Conservation (phyloP, 139 green algal species). For the Pleodorina starrii region DNA sequence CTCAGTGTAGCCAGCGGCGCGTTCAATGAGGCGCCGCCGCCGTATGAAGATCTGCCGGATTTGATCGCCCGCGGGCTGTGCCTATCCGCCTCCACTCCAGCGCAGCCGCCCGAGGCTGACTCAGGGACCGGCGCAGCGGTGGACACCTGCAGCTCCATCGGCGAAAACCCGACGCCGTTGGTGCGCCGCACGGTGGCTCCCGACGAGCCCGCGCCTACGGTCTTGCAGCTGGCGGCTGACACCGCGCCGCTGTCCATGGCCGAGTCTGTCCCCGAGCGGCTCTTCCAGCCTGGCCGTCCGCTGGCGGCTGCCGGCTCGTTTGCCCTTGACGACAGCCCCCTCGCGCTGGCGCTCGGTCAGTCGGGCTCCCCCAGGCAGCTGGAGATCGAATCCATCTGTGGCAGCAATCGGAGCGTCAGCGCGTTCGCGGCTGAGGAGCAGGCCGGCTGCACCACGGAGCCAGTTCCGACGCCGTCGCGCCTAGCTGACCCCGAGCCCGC, state of each 20-base stretch:
- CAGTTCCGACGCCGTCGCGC: not conserved
- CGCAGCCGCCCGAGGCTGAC: not conserved
- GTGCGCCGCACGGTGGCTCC: not conserved
- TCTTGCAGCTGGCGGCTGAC: no score
- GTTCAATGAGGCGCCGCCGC: not conserved
- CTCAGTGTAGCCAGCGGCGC: no score
- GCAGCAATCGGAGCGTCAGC: not conserved
- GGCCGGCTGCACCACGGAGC: not conserved
- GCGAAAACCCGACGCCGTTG: slow-evolving; percentile 11
- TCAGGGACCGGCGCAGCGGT: not conserved
- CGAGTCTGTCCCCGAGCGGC: not conserved
- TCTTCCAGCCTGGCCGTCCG: not conserved
- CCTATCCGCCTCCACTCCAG: not conserved
- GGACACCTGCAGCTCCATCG: not conserved
- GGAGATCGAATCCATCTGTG: slow-evolving; percentile 4
- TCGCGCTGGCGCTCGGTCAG: not conserved
- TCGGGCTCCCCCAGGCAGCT: not conserved
- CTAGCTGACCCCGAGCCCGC: no score
- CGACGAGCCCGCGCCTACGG: no score
- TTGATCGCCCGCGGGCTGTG: slow-evolving; percentile 32
- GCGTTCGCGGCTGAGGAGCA: no score
- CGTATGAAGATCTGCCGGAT: slow-evolving; percentile 30
- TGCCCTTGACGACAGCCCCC: not conserved
- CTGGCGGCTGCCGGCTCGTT: not conserved
- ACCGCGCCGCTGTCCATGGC: no score